Base-by-base conservation (phyloP, 176 grass and related monocot species). In the Ananas comosus region DNA sequence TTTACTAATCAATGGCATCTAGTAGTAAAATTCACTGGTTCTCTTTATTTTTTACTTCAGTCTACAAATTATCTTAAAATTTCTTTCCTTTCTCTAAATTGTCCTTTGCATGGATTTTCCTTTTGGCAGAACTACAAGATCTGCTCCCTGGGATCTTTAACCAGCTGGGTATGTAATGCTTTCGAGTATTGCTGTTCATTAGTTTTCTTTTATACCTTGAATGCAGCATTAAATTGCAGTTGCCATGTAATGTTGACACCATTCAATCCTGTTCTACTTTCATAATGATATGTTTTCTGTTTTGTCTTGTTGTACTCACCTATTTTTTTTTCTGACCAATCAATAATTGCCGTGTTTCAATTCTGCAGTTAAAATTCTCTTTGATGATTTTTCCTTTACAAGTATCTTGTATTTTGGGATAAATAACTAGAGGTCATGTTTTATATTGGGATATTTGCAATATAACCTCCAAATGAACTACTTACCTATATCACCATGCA, bases 61-160 rank as follows among this genome's bases (percentile, higher is more conserved):
- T 61, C 56, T 56, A 13, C 16, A 9, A 18, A 61, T 61, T 9
- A 22, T 61, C 13, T 61, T 61, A 0, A 61, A 10, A 18, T 10
- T 59, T 18, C 21, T 61, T 19, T 21, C 17, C 56, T 61, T 61
- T 18, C 56, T 18, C 56, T 10, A 61, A 61, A 21, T 61, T 61
- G 16, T 61, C n/a, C 19, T 17, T 17, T 59, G n/a, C 21, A 7
- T 22, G 56, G 3, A 61, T 16, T 74, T 65, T 51, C 13, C 17
- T 75, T 0, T 3, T 78, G 54, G 63, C 94, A 99, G 94, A 99
- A 76, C 86, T 99, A 72, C 94, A 99, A 79, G 89, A 99, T 85
- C 51, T 99, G 71, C 87, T 99, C 63, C 94, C 94, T 59, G 70
- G 77, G 53, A 99, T 99, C 76, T 91, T 99, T 48, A 99, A 99